These are phyloP conservation scores for Fonsecaea monophora DNA, from an alignment of 2,329 filamentous ascomycete genomes.

Conservation along the genomic window DNA sequence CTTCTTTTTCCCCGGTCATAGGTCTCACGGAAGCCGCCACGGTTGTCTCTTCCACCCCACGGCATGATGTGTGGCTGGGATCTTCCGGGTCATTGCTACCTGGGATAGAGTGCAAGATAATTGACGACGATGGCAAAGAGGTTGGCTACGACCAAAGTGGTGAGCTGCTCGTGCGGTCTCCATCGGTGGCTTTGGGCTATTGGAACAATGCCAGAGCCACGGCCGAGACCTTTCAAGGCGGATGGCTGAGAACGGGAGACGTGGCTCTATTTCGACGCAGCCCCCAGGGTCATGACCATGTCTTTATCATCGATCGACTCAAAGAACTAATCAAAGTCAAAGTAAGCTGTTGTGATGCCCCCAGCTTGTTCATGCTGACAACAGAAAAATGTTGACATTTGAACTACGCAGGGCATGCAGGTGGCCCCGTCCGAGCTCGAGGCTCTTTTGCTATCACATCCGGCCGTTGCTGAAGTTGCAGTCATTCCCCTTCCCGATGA, in stretches of 20 bases:
- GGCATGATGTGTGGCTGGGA: constrained; percentile 70
- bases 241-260: constrained; percentile 84
- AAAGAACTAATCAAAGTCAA: constrained; percentile 81
- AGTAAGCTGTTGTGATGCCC: constrained; percentile 48
- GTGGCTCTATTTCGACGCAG: constrained; percentile 73
- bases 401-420: no score
- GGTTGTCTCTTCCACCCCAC: constrained; percentile 65
- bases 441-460: no score
- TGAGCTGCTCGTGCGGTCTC: constrained; percentile 80
- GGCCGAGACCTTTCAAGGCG: constrained; percentile 74
- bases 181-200: constrained; percentile 80
- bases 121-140: constrained; percentile 45
- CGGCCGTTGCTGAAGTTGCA: no score
- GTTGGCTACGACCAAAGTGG: constrained; percentile 70
- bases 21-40: constrained; percentile 75
- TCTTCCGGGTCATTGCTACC: constrained; percentile 74
- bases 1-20: background rate
- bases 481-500: no score
- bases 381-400: no score
- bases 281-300: constrained; percentile 72
- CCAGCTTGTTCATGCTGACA: no score
- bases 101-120: constrained; percentile 67
- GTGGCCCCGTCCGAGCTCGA: no score
- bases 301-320: constrained; percentile 80
- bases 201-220: constrained; percentile 84